A percentile compares a stretch with the other conserved stretches of the same genome.
Conservation (phyloP, 768 basidiomycete species). For the Lactifluus rugatus region DNA sequence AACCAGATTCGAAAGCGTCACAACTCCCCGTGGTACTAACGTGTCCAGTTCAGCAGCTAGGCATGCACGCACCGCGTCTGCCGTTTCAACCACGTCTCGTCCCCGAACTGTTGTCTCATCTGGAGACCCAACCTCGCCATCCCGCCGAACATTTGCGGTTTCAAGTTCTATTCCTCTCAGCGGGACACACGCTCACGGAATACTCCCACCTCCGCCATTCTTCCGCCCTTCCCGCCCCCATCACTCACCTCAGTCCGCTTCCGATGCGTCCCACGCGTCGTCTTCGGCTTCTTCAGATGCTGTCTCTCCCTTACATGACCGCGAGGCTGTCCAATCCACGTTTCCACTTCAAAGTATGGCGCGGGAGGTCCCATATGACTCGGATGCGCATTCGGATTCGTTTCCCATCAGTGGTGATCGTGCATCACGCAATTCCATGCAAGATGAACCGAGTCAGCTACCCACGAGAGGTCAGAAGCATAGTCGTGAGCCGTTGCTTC, state of each 20-base stretch:
- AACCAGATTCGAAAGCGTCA: conserved; percentile 11
- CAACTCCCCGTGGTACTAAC: conserved; percentile 4
- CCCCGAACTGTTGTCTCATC: conserved; percentile 1
- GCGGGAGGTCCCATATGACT: conserved; percentile 33
- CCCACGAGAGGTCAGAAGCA: conserved; percentile 39
- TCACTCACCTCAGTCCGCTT: conserved; percentile 35
- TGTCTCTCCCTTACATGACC: conserved; percentile 10
- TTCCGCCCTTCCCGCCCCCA: conserved; percentile 60
- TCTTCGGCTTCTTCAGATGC: conserved; percentile 25
- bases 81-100: conserved; percentile 14
- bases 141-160: conserved; percentile 4
- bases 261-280: conserved; percentile 26
- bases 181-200: conserved; percentile 57
- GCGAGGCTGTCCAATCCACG: conserved; percentile 20
- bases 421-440: conserved; percentile 19
- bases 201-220: conserved; percentile 71
- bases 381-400: conserved; percentile 31
- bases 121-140: conserved; percentile 15
- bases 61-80: conserved; percentile 14
- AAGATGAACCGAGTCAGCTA: conserved; percentile 26
- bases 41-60: not conserved
- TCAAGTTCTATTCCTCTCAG: conserved; percentile 10
- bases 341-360: conserved; percentile 34
- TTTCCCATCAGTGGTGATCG: not conserved
- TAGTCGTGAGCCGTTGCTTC: conserved; percentile 67